A percentile compares a stretch with the other conserved stretches of the same genome.
Evolutionary conservation across 192 early-diverging fungal genomes (phyloP).

Genomic region (Phycomyces blakesleeanus): DNA sequence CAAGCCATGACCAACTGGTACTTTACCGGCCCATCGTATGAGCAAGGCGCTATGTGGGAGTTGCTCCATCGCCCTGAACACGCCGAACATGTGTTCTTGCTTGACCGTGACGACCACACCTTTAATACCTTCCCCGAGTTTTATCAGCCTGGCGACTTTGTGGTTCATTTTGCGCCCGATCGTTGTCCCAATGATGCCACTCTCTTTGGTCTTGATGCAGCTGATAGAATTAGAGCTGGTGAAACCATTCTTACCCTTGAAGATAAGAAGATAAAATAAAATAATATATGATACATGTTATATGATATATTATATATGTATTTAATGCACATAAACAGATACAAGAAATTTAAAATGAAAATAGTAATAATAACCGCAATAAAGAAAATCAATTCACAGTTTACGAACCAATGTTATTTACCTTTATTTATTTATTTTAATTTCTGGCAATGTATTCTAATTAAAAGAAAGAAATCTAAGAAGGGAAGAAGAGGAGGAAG

Average conservation of each 20-base stretch:
- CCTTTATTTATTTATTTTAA: too few relatives aligned
- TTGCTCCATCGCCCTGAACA: conserved; percentile 39
- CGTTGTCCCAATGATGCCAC: conserved; percentile 49
- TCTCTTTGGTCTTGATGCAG: conserved; percentile 35
- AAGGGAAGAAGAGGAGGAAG: background rate
- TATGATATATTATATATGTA: too few relatives aligned
- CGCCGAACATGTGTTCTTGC: conserved; percentile 33
- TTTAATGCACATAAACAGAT: too few relatives aligned
- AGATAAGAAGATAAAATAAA: too few relatives aligned
- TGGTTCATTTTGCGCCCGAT: conserved; percentile 58
- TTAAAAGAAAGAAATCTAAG: background rate
- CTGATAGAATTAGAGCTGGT: conserved; percentile 25
- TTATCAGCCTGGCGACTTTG: conserved; percentile 45
- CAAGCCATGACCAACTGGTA: conserved; percentile 41
- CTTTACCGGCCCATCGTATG: conserved; percentile 34
- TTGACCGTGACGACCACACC: conserved; percentile 48
- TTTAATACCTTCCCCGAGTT: conserved; percentile 56
- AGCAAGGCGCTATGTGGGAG: conserved; percentile 59
- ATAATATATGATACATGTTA: too few relatives aligned
- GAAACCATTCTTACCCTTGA: conserved; percentile 9
- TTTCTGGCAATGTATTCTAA: background rate
- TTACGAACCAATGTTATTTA: too few relatives aligned
- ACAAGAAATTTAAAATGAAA: too few relatives aligned
- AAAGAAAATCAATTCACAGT: too few relatives aligned
- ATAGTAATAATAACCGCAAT: too few relatives aligned